These are phyloP conservation scores for Talaromyces amestolkiae DNA, from an alignment of 2,329 filamentous ascomycete genomes.

Conservation along the genomic window DNA sequence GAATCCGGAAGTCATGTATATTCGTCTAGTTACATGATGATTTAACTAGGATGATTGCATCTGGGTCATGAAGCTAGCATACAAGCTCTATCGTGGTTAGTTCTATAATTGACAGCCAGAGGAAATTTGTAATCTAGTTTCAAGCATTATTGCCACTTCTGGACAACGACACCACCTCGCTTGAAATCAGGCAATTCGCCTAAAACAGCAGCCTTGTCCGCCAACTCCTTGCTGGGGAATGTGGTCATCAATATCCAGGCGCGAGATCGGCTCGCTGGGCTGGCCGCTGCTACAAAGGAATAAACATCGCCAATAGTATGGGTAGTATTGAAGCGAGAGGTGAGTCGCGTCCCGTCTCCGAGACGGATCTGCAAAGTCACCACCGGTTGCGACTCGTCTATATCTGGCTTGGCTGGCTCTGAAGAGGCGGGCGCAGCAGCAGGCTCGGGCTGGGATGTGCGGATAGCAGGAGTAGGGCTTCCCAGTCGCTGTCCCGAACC, in stretches of 20 bases:
- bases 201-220: constrained; percentile 50
- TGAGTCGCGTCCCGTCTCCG: constrained; percentile 60
- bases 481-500: constrained; percentile 61
- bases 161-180: constrained; percentile 51
- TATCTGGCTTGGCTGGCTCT: constrained; percentile 42
- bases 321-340: constrained; percentile 63
- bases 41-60: not conserved
- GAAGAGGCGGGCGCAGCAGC: constrained; percentile 23
- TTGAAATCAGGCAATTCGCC: constrained; percentile 52
- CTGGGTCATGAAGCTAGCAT: not conserved
- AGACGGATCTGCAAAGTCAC: constrained; percentile 62
- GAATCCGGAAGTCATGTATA: not conserved
- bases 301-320: constrained; percentile 66
- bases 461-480: constrained; percentile 59
- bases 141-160: constrained; percentile 44
- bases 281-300: constrained; percentile 57
- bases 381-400: constrained; percentile 58
- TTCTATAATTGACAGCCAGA: not conserved
- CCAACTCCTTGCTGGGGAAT: constrained; percentile 62
- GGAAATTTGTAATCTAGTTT: not conserved
- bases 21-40: constrained; percentile 4
- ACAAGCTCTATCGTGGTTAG: not conserved
- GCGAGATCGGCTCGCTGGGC: constrained; percentile 48
- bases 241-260: constrained; percentile 64
- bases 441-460: constrained; percentile 35